A percentile compares a stretch with the other conserved stretches of the same genome.
Conservation (phyloP, 1,284 basidiomycete genomes). For the Leccinum pachyderme region DNA sequence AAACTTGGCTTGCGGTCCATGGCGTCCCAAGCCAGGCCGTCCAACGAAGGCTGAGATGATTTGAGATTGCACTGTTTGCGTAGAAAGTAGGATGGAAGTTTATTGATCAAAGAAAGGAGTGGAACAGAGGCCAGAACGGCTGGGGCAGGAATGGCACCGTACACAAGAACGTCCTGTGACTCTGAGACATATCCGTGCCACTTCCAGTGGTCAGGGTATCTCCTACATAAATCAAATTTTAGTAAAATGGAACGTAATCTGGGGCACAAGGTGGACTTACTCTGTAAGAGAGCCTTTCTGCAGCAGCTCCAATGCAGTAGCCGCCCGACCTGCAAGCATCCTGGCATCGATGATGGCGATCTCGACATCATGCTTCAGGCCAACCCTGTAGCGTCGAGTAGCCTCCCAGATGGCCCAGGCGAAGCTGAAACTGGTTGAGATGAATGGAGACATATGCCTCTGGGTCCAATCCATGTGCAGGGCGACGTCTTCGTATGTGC, state of each 20-base stretch:
- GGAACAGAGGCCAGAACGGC: conserved; percentile 70
- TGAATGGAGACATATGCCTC: conserved; percentile 61
- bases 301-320: conserved; percentile 63
- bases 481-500: conserved; percentile 60
- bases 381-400: conserved; percentile 62
- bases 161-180: conserved; percentile 69
- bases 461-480: conserved; percentile 74
- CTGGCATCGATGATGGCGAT: conserved; percentile 74
- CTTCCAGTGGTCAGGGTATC: conserved; percentile 63
- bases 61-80: conserved; percentile 37
- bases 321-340: conserved; percentile 52
- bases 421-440: conserved; percentile 75
- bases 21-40: conserved; percentile 58
- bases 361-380: conserved; percentile 69
- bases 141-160: conserved; percentile 60
- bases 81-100: conserved; percentile 70
- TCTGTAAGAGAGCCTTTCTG: conserved; percentile 48
- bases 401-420: conserved; percentile 80
- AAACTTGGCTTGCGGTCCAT: conserved; percentile 57
- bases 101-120: conserved; percentile 57
- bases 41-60: conserved; percentile 41
- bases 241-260: conserved; percentile 1
- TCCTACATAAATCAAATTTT: conserved; percentile 40
- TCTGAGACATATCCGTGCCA: conserved; percentile 73
- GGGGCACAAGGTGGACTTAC: conserved; percentile 40